Conservation (phyloP, 164 flowering plant species). For the Brasenia schreberi region DNA sequence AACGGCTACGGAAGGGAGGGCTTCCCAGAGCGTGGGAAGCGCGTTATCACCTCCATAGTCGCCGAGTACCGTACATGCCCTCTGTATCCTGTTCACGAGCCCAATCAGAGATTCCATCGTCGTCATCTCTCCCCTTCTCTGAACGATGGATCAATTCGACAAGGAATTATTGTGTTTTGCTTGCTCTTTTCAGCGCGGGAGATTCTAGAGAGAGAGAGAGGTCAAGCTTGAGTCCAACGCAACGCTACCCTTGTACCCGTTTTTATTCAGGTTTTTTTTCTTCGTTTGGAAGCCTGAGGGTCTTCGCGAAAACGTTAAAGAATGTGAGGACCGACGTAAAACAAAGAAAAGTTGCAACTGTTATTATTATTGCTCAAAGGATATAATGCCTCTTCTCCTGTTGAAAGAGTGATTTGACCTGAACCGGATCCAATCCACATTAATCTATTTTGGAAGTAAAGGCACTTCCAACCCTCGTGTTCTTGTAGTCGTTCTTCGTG, state of each 20-base stretch:
- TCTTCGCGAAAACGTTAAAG: too few species aligned
- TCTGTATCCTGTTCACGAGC: slow-evolving; percentile 48
- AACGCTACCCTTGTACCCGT: neutral
- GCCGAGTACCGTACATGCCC: slow-evolving; percentile 59
- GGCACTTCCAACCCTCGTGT: too few species aligned
- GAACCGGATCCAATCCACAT: too few species aligned
- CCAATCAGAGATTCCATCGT: slow-evolving; percentile 61
- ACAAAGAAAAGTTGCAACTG: too few species aligned
- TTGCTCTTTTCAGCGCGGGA: neutral
- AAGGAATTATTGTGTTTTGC: neutral
- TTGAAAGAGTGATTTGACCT: too few species aligned
- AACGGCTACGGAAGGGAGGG: slow-evolving; percentile 86
- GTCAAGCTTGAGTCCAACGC: neutral
- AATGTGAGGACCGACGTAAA: too few species aligned
- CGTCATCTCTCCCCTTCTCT: slow-evolving; percentile 16
- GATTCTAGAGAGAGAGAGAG: neutral
- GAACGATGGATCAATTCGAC: neutral
- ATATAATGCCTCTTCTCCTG: too few species aligned
- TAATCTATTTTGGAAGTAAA: too few species aligned
- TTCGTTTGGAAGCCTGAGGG: too few species aligned
- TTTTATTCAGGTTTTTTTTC: too few species aligned
- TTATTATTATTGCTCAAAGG: too few species aligned
- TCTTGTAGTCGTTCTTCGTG: too few species aligned
- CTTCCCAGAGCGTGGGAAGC: slow-evolving; percentile 80
- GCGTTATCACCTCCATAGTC: slow-evolving; percentile 49